phyloP scores from a whole-genome alignment of 139 green algal genomes.

The Eudorina sp. region DNA sequence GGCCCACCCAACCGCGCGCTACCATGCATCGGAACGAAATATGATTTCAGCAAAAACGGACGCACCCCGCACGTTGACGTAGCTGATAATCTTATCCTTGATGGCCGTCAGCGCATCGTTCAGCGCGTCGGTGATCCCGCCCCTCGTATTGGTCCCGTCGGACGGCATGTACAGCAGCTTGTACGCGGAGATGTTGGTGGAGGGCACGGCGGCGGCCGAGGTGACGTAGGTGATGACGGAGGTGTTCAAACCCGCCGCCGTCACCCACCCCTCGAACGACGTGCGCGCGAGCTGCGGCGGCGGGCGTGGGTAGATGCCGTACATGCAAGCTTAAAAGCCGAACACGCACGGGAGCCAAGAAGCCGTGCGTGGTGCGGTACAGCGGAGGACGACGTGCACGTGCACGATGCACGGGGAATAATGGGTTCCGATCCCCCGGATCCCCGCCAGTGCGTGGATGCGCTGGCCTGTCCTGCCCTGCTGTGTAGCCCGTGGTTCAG shows the following conservation, averaged over 20 bases:
- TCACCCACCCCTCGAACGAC: conserved; percentile 2
- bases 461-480: too few species aligned
- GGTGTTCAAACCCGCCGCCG: not conserved
- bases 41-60: too few species aligned
- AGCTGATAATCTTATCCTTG: conserved; percentile 21
- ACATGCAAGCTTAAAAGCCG: not conserved
- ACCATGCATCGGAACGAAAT: too few species aligned
- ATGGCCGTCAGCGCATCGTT: conserved; percentile 33
- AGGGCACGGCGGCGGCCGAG: not conserved
- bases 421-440: too few species aligned
- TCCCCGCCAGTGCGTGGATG: too few species aligned
- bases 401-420: not conserved
- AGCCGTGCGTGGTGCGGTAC: not conserved
- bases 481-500: too few species aligned
- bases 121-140: conserved; percentile 43
- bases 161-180: conserved; percentile 32
- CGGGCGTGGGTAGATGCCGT: not conserved
- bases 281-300: not conserved
- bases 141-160: not conserved
- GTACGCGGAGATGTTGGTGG: not conserved
- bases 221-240: not conserved
- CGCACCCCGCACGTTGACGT: conserved; percentile 29
- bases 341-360: too few species aligned
- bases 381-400: not conserved
- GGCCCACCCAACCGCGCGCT: too few species aligned